These are phyloP conservation scores for Mucor indicus DNA, from an alignment of 371 early-diverging fungal genomes.

Conservation along the genomic window DNA sequence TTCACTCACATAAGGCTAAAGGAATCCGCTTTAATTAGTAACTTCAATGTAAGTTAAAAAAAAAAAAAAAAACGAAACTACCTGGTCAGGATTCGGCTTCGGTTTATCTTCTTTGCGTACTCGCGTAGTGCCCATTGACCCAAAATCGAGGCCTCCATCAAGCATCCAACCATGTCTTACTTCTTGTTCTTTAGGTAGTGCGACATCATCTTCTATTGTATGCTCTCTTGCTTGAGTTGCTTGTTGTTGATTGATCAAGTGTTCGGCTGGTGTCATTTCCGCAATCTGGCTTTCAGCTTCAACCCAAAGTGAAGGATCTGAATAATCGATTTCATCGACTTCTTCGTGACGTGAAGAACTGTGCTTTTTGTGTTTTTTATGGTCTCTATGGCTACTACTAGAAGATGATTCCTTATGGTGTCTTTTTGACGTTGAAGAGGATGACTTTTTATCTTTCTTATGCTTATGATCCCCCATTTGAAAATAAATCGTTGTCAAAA, in stretches of 20 bases:
- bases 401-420: slow-evolving; percentile 14
- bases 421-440: slow-evolving; percentile 26
- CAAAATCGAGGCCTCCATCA: slow-evolving; percentile 42
- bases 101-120: slow-evolving; percentile 26
- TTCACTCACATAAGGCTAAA: slow-evolving; percentile 46
- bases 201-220: neutral
- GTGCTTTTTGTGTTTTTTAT: slow-evolving; percentile 40
- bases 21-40: too few species aligned
- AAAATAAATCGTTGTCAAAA: neutral
- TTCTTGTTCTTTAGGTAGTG: slow-evolving; percentile 10
- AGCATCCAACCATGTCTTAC: slow-evolving; percentile 50
- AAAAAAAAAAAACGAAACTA: slow-evolving; percentile 1
- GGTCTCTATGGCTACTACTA: slow-evolving; percentile 5
- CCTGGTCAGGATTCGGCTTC: slow-evolving; percentile 41
- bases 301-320: slow-evolving; percentile 49
- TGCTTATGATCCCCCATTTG: slow-evolving; percentile 45
- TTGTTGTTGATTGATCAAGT: slow-evolving; percentile 11
- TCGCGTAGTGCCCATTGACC: slow-evolving; percentile 28
- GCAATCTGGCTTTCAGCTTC: slow-evolving; percentile 13
- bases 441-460: slow-evolving; percentile 26
- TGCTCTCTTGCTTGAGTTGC: slow-evolving; percentile 5
- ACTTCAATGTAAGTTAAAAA: too few species aligned
- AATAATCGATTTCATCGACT: slow-evolving; percentile 39
- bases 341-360: slow-evolving; percentile 2
- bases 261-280: slow-evolving; percentile 14